These are phyloP conservation scores for Glebionis coronaria DNA, from an alignment of 129 eudicot genomes.

Conservation along the genomic window DNA sequence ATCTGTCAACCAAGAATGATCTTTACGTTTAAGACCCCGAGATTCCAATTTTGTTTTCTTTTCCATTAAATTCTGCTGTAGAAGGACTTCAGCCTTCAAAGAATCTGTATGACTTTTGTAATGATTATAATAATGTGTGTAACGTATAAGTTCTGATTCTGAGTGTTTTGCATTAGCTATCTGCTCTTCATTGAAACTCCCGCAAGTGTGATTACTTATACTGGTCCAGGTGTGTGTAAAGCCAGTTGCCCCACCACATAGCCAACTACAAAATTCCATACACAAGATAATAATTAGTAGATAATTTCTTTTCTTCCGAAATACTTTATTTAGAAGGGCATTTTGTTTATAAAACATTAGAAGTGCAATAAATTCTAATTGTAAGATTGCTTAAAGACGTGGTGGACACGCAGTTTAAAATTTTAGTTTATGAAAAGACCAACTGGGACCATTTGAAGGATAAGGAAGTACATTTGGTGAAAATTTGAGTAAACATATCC, in stretches of 20 bases:
- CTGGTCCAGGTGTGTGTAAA: constrained; percentile 37
- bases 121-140: constrained; percentile 48
- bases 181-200: constrained; percentile 49
- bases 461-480: no score
- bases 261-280: constrained; percentile 57
- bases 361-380: no score
- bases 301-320: not conserved
- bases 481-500: no score
- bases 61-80: constrained; percentile 29
- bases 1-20: constrained; percentile 50
- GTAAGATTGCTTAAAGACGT: no score
- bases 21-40: constrained; percentile 12
- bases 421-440: no score
- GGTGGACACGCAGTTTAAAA: no score
- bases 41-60: constrained; percentile 35
- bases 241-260: constrained; percentile 73
- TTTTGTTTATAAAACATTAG: no score
- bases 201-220: constrained; percentile 64
- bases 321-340: no score
- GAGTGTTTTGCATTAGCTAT: constrained; percentile 34
- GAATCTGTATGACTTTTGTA: constrained; percentile 60
- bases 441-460: no score
- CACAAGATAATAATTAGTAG: constrained; percentile 5
- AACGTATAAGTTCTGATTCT: constrained; percentile 37
- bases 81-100: constrained; percentile 41